Percentiles rank a stretch among this genome's conserved stretches.
These are phyloP conservation scores for Populus deltoides DNA, from an alignment of 345 rosid species.

Conservation along the genomic window DNA sequence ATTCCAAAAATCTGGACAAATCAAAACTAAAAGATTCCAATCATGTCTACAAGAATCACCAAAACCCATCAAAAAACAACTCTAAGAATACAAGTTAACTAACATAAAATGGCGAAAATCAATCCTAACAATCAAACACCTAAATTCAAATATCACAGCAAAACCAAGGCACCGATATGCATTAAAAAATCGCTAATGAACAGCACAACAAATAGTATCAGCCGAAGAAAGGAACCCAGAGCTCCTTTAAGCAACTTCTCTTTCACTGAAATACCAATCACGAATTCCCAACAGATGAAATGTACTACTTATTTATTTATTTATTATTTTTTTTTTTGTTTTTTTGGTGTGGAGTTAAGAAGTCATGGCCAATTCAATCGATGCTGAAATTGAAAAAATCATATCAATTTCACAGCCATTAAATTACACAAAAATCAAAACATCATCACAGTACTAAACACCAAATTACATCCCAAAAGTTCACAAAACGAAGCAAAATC, in stretches of 20 bases:
- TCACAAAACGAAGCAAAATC: conserved; percentile 2
- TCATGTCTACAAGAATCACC: too few species aligned
- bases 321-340: neutral
- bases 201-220: neutral
- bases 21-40: too few species aligned
- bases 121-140: neutral
- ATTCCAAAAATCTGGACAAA: too few species aligned
- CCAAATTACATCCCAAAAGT: conserved; percentile 2
- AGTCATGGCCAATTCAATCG: neutral
- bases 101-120: too few species aligned
- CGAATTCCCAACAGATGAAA: neutral
- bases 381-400: neutral
- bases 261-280: neutral
- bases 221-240: neutral
- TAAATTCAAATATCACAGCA: neutral
- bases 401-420: neutral
- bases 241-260: neutral
- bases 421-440: neutral
- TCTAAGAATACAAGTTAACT: too few species aligned
- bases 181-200: neutral
- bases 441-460: neutral
- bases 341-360: too few species aligned
- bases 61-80: too few species aligned
- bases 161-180: neutral
- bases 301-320: too few species aligned